These are phyloP conservation scores for Mycena haematopus DNA, from an alignment of 768 basidiomycete species.

Conservation along the genomic window DNA sequence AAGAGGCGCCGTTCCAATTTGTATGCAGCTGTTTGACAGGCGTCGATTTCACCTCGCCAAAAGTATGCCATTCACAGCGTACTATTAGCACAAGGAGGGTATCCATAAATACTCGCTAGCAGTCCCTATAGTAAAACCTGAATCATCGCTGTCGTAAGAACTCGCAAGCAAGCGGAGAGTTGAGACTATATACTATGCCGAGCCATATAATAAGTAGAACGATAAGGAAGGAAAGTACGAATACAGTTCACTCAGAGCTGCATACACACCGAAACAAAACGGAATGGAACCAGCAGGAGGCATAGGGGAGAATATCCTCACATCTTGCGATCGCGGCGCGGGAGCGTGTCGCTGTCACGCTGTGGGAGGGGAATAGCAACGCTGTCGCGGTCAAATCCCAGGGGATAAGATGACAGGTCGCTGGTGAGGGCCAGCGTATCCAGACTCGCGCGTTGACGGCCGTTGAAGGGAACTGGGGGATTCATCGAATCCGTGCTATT, in stretches of 20 bases:
- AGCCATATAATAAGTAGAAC: constrained; percentile 28
- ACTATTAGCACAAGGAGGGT: constrained; percentile 13
- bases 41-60: background rate
- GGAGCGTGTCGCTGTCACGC: constrained; percentile 31
- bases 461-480: constrained; percentile 46
- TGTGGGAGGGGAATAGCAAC: constrained; percentile 36
- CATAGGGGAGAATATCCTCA: constrained; percentile 7
- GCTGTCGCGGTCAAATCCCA: constrained; percentile 69
- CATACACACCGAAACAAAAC: constrained; percentile 21
- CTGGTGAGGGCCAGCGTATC: constrained; percentile 85
- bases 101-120: constrained; percentile 29
- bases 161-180: constrained; percentile 24
- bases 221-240: constrained; percentile 31
- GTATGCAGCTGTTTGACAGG: background rate
- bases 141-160: constrained; percentile 27
- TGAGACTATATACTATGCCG: constrained; percentile 12
- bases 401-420: constrained; percentile 84
- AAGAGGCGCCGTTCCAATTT: constrained; percentile 2
- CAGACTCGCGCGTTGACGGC: constrained; percentile 77
- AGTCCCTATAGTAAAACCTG: constrained; percentile 24
- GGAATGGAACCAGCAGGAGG: constrained; percentile 18
- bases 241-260: constrained; percentile 27
- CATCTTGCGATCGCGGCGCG: constrained; percentile 27
- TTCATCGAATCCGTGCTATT: constrained; percentile 41
- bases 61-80: constrained; percentile 17